Evolutionary conservation across 2,329 filamentous ascomycete species (phyloP).

Genomic region (Trichoderma sp.): DNA sequence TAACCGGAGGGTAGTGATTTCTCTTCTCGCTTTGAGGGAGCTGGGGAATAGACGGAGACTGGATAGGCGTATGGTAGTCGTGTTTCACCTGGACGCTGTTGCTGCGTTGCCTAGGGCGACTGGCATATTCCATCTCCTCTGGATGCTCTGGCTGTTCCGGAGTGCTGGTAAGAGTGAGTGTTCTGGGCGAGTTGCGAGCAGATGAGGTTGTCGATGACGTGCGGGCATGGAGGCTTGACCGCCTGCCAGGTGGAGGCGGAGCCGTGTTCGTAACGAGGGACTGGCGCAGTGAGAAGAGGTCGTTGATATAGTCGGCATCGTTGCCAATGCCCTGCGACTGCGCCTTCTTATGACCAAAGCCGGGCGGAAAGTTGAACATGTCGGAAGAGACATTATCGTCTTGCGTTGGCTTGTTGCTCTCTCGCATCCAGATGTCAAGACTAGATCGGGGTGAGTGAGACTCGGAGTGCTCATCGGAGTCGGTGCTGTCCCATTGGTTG

Average conservation of each 20-base stretch:
- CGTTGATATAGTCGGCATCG: slow-evolving; percentile 47
- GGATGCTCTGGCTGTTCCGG: slow-evolving; percentile 26
- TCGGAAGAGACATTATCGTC: slow-evolving; percentile 49
- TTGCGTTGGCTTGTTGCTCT: slow-evolving; percentile 48
- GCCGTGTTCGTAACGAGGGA: slow-evolving; percentile 42
- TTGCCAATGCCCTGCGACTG: slow-evolving; percentile 30
- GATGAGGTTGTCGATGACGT: slow-evolving; percentile 40
- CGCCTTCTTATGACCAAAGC: slow-evolving; percentile 43
- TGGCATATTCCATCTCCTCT: slow-evolving; percentile 27
- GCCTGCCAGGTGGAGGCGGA: slow-evolving; percentile 52
- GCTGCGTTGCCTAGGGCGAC: slow-evolving; percentile 32
- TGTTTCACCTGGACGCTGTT: slow-evolving; percentile 36
- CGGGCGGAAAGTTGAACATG: slow-evolving; percentile 56
- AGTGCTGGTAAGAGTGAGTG: slow-evolving; percentile 29
- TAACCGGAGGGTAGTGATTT: slow-evolving; percentile 54
- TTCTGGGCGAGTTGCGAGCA: slow-evolving; percentile 9
- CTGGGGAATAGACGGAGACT: slow-evolving; percentile 28
- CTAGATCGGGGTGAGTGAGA: slow-evolving; percentile 50
- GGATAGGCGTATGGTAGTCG: slow-evolving; percentile 32
- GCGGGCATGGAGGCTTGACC: slow-evolving; percentile 56
- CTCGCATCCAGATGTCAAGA: slow-evolving; percentile 60
- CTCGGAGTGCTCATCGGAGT: slow-evolving; percentile 44
- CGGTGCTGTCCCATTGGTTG: slow-evolving; percentile 49
- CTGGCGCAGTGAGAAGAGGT: slow-evolving; percentile 47
- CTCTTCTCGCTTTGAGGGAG: slow-evolving; percentile 37